A percentile compares a stretch with the other conserved stretches of the same genome.
Conservation (phyloP, 78 protist genomes). For the Dictyostelium brefeldianum region DNA sequence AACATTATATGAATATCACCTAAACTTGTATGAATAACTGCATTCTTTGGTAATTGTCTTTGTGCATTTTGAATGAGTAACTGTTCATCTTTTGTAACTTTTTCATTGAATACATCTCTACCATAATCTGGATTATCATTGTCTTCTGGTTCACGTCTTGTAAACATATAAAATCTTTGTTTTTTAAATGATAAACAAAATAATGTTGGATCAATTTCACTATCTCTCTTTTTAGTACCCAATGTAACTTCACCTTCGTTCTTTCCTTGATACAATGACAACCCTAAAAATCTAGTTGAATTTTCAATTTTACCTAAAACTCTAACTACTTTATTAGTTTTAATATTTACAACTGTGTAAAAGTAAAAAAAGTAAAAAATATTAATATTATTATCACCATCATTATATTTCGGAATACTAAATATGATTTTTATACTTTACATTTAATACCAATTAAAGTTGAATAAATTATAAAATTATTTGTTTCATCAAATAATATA, state of each 20-base stretch:
- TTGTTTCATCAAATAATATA: slow-evolving; percentile 92
- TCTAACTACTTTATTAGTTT: slow-evolving; percentile 81
- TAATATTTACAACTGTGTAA: slow-evolving; percentile 83
- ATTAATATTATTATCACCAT: background rate
- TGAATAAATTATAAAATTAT: slow-evolving; percentile 91
- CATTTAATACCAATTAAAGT: slow-evolving; percentile 95
- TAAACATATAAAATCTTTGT: slow-evolving; percentile 94
- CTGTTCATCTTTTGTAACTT: slow-evolving; percentile 92
- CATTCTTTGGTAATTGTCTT: slow-evolving; percentile 73
- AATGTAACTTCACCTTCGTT: slow-evolving; percentile 58
- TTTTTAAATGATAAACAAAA: slow-evolving; percentile 87
- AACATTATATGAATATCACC: slow-evolving; percentile 94
- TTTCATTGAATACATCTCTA: slow-evolving; percentile 98
- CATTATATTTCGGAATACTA: too few relatives aligned
- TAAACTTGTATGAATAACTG: slow-evolving; percentile 91
- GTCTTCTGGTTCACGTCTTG: slow-evolving; percentile 92
- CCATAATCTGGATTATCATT: slow-evolving; percentile 65
- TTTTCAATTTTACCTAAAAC: slow-evolving; percentile 93
- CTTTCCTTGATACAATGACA: slow-evolving; percentile 93
- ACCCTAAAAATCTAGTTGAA: slow-evolving; percentile 88
- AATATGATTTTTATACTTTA: background rate
- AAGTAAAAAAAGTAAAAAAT: background rate
- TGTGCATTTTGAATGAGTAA: slow-evolving; percentile 11
- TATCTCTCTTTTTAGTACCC: slow-evolving; percentile 48
- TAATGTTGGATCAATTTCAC: slow-evolving; percentile 91